These are phyloP conservation scores for Teratosphaeriaceae sp. DNA, from an alignment of 2,329 filamentous ascomycete genomes.

Conservation along the genomic window DNA sequence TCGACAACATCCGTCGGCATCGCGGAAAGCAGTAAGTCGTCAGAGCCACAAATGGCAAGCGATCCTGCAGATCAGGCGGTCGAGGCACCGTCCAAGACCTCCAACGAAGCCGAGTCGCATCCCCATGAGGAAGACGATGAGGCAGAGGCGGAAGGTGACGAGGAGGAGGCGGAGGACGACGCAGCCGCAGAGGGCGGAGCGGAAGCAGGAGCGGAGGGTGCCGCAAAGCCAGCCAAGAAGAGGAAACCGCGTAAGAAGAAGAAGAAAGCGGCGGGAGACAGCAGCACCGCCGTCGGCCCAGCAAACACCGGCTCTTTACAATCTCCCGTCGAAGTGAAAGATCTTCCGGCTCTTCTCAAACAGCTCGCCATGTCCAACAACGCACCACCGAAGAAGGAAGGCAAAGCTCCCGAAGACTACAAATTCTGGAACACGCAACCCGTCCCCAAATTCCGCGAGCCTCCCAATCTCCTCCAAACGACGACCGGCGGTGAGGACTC, in stretches of 20 bases:
- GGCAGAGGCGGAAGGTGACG: slow-evolving; percentile 15
- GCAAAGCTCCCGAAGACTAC: slow-evolving; percentile 48
- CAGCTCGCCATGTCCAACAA: slow-evolving; percentile 22
- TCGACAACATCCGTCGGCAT: too few relatives aligned
- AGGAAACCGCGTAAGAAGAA: slow-evolving; percentile 21
- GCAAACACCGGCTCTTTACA: too few relatives aligned
- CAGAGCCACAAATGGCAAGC: too few relatives aligned
- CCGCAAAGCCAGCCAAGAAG: slow-evolving; percentile 18
- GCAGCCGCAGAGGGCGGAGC: slow-evolving; percentile 7
- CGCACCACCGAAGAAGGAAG: slow-evolving; percentile 21
- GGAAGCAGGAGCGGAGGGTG: slow-evolving; percentile 10
- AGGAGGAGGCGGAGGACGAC: slow-evolving; percentile 13
- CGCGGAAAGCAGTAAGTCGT: too few relatives aligned
- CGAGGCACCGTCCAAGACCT: slow-evolving; percentile 9
- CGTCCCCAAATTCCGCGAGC: slow-evolving; percentile 69
- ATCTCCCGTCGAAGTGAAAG: slow-evolving; percentile 17
- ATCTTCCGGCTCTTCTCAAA: slow-evolving; percentile 24
- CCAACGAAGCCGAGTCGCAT: slow-evolving; percentile 10
- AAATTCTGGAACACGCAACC: slow-evolving; percentile 99
- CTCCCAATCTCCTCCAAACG: slow-evolving; percentile 26
- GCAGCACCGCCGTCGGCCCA: slow-evolving; percentile 3
- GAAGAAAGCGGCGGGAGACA: slow-evolving; percentile 12
- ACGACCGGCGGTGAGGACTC: slow-evolving; percentile 40
- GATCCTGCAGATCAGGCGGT: slow-evolving; percentile 17
- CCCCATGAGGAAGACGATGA: slow-evolving; percentile 9